Conservation (phyloP, 2,329 filamentous ascomycete genomes). For the Ceratocystis alfenasii region DNA sequence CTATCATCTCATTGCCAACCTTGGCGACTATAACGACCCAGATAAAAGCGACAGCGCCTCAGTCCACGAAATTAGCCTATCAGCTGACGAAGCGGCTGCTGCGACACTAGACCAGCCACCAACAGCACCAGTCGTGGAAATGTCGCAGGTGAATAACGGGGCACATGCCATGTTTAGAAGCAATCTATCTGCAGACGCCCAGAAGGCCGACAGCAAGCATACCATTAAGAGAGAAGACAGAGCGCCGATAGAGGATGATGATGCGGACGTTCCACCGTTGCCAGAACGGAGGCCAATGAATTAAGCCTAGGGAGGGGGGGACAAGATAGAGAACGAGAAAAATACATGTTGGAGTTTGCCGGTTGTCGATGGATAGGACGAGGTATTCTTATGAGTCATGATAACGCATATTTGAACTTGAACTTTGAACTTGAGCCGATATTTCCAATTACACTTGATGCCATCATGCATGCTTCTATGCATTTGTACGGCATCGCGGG, state of each 20-base stretch:
- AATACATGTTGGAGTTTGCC: neutral
- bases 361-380: too few relatives aligned
- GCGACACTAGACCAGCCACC: neutral
- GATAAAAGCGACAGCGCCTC: neutral
- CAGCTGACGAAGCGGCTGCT: neutral
- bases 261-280: conserved; percentile 15
- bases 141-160: conserved; percentile 9
- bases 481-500: too few relatives aligned
- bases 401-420: neutral
- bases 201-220: neutral
- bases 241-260: neutral
- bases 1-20: neutral
- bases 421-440: too few relatives aligned
- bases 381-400: neutral
- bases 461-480: too few relatives aligned
- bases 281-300: conserved; percentile 10
- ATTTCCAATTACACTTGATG: too few relatives aligned
- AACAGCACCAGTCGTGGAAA: neutral
- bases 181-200: neutral
- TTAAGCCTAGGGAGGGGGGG: neutral
- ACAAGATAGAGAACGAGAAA: conserved; percentile 2
- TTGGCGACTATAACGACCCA: neutral
- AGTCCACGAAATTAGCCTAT: neutral
- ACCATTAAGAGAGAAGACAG: neutral
- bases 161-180: conserved; percentile 4